These are phyloP conservation scores for Ehretia macrophylla DNA, from an alignment of 257 asterid genomes.

Conservation along the genomic window DNA sequence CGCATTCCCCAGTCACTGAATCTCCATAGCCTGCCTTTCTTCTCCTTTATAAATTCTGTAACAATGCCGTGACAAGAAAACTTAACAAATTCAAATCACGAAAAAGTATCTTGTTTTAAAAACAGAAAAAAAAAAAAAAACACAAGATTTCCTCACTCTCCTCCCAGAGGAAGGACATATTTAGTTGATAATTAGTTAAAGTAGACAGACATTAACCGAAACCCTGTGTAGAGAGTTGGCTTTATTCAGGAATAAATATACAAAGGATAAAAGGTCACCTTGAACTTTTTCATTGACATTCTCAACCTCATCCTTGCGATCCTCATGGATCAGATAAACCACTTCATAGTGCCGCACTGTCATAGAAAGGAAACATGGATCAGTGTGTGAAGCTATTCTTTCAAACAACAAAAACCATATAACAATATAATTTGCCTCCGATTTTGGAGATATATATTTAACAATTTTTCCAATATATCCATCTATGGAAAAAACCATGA, in stretches of 20 bases:
- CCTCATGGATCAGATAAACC: conserved; percentile 86
- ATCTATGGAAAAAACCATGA: too few species aligned
- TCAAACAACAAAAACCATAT: neutral
- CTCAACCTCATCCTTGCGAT: conserved; percentile 70
- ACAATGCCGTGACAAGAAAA: neutral
- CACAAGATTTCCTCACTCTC: neutral
- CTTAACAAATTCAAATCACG: neutral
- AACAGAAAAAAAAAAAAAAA: neutral
- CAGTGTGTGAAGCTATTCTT: conserved; percentile 5
- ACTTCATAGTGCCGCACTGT: conserved; percentile 97
- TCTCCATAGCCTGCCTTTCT: conserved; percentile 92
- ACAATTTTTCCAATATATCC: too few species aligned
- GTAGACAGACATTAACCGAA: neutral
- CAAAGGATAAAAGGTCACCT: conserved; percentile 43
- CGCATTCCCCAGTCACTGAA: conserved; percentile 98
- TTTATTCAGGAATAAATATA: neutral
- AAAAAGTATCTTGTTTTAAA: neutral
- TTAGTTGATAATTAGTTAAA: neutral
- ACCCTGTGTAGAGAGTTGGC: neutral
- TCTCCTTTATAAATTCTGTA: conserved; percentile 72
- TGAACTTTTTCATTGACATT: conserved; percentile 66
- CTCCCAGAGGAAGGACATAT: neutral
- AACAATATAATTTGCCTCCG: neutral
- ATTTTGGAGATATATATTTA: neutral
- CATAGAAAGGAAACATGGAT: conserved; percentile 8